These are phyloP conservation scores for Penicillium sp. DNA, from an alignment of 2,329 filamentous ascomycete genomes.

Conservation along the genomic window DNA sequence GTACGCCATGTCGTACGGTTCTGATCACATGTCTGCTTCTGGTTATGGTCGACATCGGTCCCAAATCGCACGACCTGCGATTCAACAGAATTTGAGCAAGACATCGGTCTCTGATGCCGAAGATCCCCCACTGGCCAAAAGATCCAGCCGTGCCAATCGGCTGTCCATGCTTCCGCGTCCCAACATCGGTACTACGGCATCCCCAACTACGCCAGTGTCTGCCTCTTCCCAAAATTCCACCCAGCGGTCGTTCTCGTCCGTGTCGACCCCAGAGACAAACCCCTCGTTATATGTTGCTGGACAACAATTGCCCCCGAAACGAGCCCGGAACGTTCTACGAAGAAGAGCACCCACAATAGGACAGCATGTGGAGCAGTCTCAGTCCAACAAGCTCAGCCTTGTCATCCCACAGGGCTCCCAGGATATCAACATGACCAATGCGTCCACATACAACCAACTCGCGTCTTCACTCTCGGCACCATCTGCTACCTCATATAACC, in stretches of 20 bases:
- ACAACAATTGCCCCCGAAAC: slow-evolving; percentile 23
- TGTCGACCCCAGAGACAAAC: slow-evolving; percentile 18
- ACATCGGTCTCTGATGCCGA: slow-evolving; percentile 34
- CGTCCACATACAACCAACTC: slow-evolving; percentile 10
- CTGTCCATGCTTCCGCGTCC: slow-evolving; percentile 34
- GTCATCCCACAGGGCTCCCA: slow-evolving; percentile 30
- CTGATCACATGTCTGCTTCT: slow-evolving; percentile 31
- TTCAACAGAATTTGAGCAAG: slow-evolving; percentile 22
- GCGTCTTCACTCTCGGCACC: slow-evolving; percentile 10
- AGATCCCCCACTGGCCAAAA: slow-evolving; percentile 19
- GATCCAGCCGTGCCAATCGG: slow-evolving; percentile 24
- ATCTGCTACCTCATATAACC: slow-evolving; percentile 15
- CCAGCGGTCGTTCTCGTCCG: slow-evolving; percentile 12
- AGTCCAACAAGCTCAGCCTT: slow-evolving; percentile 33
- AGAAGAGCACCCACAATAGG: slow-evolving; percentile 46
- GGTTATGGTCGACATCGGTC: slow-evolving; percentile 25
- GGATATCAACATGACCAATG: slow-evolving; percentile 18
- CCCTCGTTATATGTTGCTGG: slow-evolving; percentile 13
- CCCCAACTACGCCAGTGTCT: slow-evolving; percentile 18
- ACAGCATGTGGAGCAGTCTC: slow-evolving; percentile 30
- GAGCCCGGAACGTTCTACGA: slow-evolving; percentile 43
- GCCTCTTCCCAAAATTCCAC: slow-evolving; percentile 11
- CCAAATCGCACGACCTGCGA: slow-evolving; percentile 29
- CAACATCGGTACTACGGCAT: slow-evolving; percentile 23
- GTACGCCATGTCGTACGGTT: slow-evolving; percentile 41